Conservation (phyloP, 1,284 basidiomycete genomes). For the Pterulicium gracile region DNA sequence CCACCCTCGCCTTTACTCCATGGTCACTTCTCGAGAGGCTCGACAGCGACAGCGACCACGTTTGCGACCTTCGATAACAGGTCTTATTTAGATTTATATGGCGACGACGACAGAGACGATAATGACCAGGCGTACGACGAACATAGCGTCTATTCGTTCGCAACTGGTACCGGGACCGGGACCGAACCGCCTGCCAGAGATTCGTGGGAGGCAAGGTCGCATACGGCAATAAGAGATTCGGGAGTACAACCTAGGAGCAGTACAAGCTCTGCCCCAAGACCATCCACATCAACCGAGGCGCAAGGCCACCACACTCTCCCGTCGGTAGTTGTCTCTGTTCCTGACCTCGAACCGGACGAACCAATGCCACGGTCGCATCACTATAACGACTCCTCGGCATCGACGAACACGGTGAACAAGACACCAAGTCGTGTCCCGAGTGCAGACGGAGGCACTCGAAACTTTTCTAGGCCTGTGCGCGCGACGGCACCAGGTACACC, state of each 20-base stretch:
- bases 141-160: slow-evolving; percentile 27
- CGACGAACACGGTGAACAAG: neutral
- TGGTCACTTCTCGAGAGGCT: slow-evolving; percentile 44
- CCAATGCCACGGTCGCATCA: slow-evolving; percentile 12
- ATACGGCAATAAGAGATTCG: no score
- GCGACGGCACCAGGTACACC: slow-evolving; percentile 22
- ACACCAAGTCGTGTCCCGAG: slow-evolving; percentile 9
- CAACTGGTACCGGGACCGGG: no score
- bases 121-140: slow-evolving; percentile 22
- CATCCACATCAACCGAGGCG: no score
- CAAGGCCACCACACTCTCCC: neutral
- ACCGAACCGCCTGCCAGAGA: slow-evolving; percentile 18
- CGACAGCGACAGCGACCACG: slow-evolving; percentile 37
- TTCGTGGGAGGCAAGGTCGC: no score
- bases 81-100: slow-evolving; percentile 20
- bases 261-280: no score
- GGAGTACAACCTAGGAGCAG: no score
- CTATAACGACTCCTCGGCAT: neutral
- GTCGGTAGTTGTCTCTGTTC: neutral
- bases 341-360: slow-evolving; percentile 22
- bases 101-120: slow-evolving; percentile 24
- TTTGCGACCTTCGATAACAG: slow-evolving; percentile 18
- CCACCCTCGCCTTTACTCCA: slow-evolving; percentile 53
- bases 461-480: slow-evolving; percentile 46
- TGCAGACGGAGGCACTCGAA: slow-evolving; percentile 25